phyloP scores from a whole-genome alignment of 805 yeast genomes.

The Kodamaea jinghongensis region DNA sequence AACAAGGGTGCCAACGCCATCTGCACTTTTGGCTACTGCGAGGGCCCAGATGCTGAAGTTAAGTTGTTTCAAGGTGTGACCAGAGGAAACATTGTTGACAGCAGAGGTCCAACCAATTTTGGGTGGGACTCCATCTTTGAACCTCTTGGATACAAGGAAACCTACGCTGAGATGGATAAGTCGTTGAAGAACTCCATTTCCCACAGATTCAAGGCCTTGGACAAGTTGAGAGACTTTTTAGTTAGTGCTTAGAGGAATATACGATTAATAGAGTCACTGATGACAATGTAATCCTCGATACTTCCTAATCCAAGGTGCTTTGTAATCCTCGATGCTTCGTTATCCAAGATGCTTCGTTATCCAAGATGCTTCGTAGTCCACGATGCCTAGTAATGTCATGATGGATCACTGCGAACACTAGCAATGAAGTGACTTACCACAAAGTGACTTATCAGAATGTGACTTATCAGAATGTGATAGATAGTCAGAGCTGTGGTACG shows the following conservation, averaged over 20 bases:
- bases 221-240: conserved; percentile 60
- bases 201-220: conserved; percentile 84
- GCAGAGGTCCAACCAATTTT: conserved; percentile 76
- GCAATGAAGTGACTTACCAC: too few relatives aligned
- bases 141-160: conserved; percentile 68
- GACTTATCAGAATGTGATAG: too few relatives aligned
- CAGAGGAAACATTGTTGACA: conserved; percentile 71
- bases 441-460: too few relatives aligned
- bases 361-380: too few relatives aligned
- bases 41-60: conserved; percentile 72
- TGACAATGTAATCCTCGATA: too few relatives aligned
- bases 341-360: too few relatives aligned
- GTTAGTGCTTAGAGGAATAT: conserved; percentile 14
- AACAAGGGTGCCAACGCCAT: conserved; percentile 84
- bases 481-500: too few relatives aligned
- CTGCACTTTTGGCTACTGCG: conserved; percentile 90
- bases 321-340: too few relatives aligned
- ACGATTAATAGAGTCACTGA: too few relatives aligned
- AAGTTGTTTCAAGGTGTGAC: conserved; percentile 81
- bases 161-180: conserved; percentile 87
- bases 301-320: too few relatives aligned
- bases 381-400: too few relatives aligned
- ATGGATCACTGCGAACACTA: too few relatives aligned
- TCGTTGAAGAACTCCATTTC: conserved; percentile 73
- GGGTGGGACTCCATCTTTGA: conserved; percentile 95